phyloP scores from a whole-genome alignment of 805 yeast species.

The Phaffomyces antillensis region DNA sequence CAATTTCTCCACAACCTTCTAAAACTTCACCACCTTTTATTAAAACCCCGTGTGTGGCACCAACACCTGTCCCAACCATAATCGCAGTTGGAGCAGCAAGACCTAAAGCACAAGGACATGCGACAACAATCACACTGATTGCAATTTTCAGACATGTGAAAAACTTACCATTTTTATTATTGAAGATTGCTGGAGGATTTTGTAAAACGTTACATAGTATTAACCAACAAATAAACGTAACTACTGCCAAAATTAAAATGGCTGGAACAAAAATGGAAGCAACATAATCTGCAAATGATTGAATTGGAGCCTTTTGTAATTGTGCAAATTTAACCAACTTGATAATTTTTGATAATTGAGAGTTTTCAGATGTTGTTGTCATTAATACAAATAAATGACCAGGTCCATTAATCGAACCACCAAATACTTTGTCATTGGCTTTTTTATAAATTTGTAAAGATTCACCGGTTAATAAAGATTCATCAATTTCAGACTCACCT shows the following conservation, averaged over 20 bases:
- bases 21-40: slow-evolving; percentile 90
- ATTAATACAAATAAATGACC: slow-evolving; percentile 66
- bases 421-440: slow-evolving; percentile 60
- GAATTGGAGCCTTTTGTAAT: slow-evolving; percentile 82
- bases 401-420: slow-evolving; percentile 86
- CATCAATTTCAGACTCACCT: slow-evolving; percentile 84
- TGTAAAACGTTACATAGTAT: slow-evolving; percentile 28
- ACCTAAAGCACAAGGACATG: slow-evolving; percentile 98
- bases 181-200: slow-evolving; percentile 44
- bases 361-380: slow-evolving; percentile 67
- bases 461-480: slow-evolving; percentile 90
- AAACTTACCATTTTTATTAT: slow-evolving; percentile 45
- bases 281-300: slow-evolving; percentile 75
- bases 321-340: slow-evolving; percentile 85
- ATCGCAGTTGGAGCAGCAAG: slow-evolving; percentile 97
- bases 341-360: slow-evolving; percentile 84
- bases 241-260: slow-evolving; percentile 51
- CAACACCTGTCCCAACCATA: slow-evolving; percentile 98
- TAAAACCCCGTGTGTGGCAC: slow-evolving; percentile 82
- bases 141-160: slow-evolving; percentile 71
- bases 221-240: slow-evolving; percentile 65
- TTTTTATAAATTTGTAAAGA: slow-evolving; percentile 64
- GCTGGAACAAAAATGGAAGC: slow-evolving; percentile 83
- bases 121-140: slow-evolving; percentile 91
- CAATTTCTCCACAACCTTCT: slow-evolving; percentile 61